A percentile compares a stretch with the other conserved stretches of the same genome.
phyloP scores from a whole-genome alignment of 345 rosid species.

The Bretschneidera sinensis region DNA sequence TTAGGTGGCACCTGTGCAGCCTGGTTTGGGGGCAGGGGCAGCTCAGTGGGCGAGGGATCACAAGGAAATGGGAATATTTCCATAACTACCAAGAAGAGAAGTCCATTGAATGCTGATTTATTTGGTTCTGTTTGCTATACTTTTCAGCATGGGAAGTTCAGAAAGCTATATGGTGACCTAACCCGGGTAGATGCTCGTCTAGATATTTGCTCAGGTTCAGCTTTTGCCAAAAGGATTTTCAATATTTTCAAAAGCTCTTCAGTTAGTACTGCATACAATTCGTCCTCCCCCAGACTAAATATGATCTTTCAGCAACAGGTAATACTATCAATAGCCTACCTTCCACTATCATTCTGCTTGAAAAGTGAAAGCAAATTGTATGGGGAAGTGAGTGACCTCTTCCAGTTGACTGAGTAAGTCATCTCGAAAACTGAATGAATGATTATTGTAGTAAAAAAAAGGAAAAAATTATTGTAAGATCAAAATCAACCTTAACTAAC shows the following conservation, averaged over 20 bases:
- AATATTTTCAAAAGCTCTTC: constrained; percentile 38
- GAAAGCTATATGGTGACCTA: constrained; percentile 57
- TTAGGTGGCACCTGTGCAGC: constrained; percentile 58
- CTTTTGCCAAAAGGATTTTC: constrained; percentile 43
- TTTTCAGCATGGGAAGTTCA: constrained; percentile 64
- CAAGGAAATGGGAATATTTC: constrained; percentile 17
- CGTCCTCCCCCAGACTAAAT: constrained; percentile 63
- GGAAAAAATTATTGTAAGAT: no score
- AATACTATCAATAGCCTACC: constrained; percentile 10
- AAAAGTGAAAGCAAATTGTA: neutral
- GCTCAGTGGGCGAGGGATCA: constrained; percentile 20
- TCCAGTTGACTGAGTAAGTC: no score
- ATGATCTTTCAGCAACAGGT: constrained; percentile 89
- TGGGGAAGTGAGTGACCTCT: no score
- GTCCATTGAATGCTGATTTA: constrained; percentile 53
- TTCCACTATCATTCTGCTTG: neutral
- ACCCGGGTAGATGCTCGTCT: constrained; percentile 77
- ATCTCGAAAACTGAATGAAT: no score
- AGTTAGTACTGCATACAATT: constrained; percentile 26
- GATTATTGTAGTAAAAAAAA: no score
- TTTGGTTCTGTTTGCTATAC: constrained; percentile 80
- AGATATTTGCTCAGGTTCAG: constrained; percentile 60
- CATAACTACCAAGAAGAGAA: constrained; percentile 29
- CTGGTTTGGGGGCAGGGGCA: constrained; percentile 49
- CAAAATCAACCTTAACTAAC: no score